Evolutionary conservation across 345 rosid genomes (phyloP).

Genomic region (Cardamine resedifolia): DNA sequence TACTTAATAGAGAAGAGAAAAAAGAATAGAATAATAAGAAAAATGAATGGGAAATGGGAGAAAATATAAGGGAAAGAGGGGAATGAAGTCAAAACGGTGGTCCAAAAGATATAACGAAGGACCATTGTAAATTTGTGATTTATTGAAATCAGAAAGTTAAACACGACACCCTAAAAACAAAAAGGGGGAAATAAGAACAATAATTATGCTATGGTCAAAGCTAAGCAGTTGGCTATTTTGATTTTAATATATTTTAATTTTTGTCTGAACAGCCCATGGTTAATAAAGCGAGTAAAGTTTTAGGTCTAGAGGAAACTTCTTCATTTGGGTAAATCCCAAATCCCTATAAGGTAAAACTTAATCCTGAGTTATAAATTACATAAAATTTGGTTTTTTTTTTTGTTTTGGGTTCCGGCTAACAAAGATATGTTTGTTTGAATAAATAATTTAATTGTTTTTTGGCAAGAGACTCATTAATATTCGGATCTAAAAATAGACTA

Average conservation of each 20-base stretch:
- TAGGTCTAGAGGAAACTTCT: conserved; percentile 26
- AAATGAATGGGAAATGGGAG: conserved; percentile 19
- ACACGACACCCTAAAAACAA: conserved; percentile 19
- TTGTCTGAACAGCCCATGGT: conserved; percentile 9
- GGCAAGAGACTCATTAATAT: neutral
- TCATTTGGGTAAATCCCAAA: conserved; percentile 32
- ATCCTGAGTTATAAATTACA: neutral
- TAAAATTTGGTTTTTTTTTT: neutral
- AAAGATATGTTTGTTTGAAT: neutral
- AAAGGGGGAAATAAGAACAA: conserved; percentile 24
- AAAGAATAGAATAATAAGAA: neutral
- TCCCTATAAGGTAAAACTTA: conserved; percentile 12
- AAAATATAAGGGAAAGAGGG: conserved; percentile 15
- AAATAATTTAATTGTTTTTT: neutral
- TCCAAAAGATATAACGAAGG: conserved; percentile 32
- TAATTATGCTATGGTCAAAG: conserved; percentile 62
- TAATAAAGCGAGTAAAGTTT: conserved; percentile 10
- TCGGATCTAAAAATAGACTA: neutral
- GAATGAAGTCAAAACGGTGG: conserved; percentile 41
- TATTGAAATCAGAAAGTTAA: conserved; percentile 27
- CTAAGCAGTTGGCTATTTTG: conserved; percentile 46
- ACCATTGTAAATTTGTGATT: conserved; percentile 30
- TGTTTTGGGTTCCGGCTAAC: neutral
- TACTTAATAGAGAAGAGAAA: neutral
- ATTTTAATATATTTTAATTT: neutral